Conservation (phyloP, 1,284 basidiomycete genomes). For the Taiwanofungus camphoratus region DNA sequence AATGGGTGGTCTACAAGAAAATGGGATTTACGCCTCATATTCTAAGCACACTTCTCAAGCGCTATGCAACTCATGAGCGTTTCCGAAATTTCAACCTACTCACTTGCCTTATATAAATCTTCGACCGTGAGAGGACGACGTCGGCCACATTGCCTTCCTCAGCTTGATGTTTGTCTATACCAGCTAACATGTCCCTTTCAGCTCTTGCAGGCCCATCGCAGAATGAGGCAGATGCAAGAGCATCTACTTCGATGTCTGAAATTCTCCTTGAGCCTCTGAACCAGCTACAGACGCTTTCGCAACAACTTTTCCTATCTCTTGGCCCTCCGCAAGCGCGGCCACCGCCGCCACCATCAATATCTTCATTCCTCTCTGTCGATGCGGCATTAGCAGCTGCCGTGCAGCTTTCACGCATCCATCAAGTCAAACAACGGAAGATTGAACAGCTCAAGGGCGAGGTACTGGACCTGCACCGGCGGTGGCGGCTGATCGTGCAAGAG, state of each 20-base stretch:
- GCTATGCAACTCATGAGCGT: too few species aligned
- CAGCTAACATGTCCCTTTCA: too few species aligned
- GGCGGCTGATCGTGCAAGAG: conserved; percentile 58
- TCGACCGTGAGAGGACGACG: background rate
- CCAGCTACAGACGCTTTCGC: conserved; percentile 57
- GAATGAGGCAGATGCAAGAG: background rate
- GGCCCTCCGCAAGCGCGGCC: conserved; percentile 59
- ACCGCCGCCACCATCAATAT: conserved; percentile 54
- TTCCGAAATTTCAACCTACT: too few species aligned
- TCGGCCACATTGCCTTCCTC: background rate
- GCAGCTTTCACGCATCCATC: conserved; percentile 62
- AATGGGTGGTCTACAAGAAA: too few species aligned
- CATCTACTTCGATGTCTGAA: conserved; percentile 32
- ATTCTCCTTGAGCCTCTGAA: conserved; percentile 60
- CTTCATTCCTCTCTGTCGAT: conserved; percentile 58
- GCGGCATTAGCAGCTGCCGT: conserved; percentile 55
- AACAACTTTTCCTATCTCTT: conserved; percentile 64
- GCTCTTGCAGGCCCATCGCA: too few species aligned
- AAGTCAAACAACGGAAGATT: conserved; percentile 67
- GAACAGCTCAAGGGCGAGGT: conserved; percentile 66
- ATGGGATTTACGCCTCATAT: too few species aligned
- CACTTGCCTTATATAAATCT: too few species aligned
- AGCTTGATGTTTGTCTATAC: background rate
- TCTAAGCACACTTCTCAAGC: too few species aligned
- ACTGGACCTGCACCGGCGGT: conserved; percentile 54